Conservation (phyloP, 1,139 yeast species). For the Diutina neorugosa region DNA sequence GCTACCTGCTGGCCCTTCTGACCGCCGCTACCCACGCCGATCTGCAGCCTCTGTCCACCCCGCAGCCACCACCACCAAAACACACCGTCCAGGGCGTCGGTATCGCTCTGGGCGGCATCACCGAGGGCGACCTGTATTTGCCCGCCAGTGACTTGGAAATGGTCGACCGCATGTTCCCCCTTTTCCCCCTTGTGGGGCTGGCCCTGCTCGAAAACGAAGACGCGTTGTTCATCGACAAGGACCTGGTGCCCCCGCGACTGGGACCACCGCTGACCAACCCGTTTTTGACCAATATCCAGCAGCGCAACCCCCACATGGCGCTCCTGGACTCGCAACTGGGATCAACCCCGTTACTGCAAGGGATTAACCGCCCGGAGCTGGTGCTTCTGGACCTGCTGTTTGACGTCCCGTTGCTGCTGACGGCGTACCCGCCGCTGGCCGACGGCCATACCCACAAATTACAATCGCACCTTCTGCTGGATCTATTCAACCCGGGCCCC, state of each 20-base stretch:
- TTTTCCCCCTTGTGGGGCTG: conserved; percentile 40
- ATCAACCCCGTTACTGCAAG: background rate
- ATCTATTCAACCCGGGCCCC: background rate
- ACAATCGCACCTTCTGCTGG: background rate
- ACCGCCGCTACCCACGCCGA: background rate
- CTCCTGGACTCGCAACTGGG: background rate
- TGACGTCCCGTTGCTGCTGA: background rate
- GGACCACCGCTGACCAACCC: background rate
- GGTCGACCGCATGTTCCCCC: conserved; percentile 27
- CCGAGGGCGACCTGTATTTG: background rate
- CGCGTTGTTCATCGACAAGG: background rate
- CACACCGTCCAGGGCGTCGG: background rate
- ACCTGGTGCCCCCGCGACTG: background rate
- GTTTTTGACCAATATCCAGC: background rate
- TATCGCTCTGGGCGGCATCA: background rate
- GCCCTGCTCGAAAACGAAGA: conserved; percentile 22
- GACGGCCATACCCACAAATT: background rate
- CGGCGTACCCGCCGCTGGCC: conserved; percentile 2
- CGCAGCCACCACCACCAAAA: background rate
- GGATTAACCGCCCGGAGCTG: conserved; percentile 3
- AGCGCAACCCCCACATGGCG: background rate
- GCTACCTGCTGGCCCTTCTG: background rate
- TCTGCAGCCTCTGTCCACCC: background rate
- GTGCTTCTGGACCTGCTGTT: conserved; percentile 3
- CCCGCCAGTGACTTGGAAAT: background rate